Percentiles rank a stretch among this genome's conserved stretches.
Conservation (phyloP, 2,329 filamentous ascomycete genomes). For the Pseudogymnoascus destructans region DNA sequence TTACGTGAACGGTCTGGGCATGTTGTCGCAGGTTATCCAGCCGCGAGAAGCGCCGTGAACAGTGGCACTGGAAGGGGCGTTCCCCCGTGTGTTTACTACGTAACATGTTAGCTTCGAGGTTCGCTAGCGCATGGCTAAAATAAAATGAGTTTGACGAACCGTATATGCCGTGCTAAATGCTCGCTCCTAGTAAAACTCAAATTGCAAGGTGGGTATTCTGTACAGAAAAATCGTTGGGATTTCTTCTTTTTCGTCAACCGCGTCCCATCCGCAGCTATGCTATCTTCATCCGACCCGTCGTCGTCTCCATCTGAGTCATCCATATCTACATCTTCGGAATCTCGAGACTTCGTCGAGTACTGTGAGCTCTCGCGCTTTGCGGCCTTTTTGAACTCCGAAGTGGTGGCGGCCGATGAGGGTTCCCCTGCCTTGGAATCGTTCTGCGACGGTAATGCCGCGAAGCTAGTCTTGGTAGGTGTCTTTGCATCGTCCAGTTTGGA, state of each 20-base stretch:
- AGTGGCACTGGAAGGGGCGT: conserved; percentile 92
- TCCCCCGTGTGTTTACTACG: conserved; percentile 90
- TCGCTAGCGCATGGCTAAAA: conserved; percentile 19
- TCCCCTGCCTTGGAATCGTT: conserved; percentile 40
- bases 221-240: conserved; percentile 91
- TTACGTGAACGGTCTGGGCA: conserved; percentile 93
- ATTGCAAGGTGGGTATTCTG: conserved; percentile 77
- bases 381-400: conserved; percentile 31
- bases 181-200: conserved; percentile 93
- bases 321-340: conserved; percentile 62
- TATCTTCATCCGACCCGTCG: conserved; percentile 50
- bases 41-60: conserved; percentile 80
- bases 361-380: conserved; percentile 45
- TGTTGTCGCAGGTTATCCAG: conserved; percentile 93
- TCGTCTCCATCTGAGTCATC: conserved; percentile 58
- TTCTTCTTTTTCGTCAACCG: conserved; percentile 88
- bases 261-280: conserved; percentile 48
- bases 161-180: conserved; percentile 86
- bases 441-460: conserved; percentile 35
- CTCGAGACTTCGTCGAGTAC: conserved; percentile 44
- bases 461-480: conserved; percentile 51
- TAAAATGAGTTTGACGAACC: conserved; percentile 37
- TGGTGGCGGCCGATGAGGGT: conserved; percentile 36
- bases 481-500: conserved; percentile 32
- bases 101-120: conserved; percentile 19